Percentiles rank a stretch among this genome's conserved stretches.
phyloP scores from a whole-genome alignment of 2,329 filamentous ascomycete genomes.

The Sordariomycetes sp. region DNA sequence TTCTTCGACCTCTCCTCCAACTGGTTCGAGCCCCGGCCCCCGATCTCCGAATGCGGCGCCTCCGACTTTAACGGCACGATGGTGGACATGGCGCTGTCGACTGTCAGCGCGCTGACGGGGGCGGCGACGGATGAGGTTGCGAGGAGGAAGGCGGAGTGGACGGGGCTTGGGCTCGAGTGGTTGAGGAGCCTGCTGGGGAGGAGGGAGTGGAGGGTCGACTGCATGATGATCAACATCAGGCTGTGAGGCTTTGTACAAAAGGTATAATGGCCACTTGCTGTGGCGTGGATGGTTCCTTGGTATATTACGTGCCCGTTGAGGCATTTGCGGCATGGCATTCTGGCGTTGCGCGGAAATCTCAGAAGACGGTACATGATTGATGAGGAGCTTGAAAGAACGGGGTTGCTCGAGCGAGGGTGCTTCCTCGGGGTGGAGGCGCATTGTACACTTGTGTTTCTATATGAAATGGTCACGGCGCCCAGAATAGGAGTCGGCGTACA shows the following conservation, averaged over 20 bases:
- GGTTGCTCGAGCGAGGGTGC: background rate
- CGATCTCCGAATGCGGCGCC: conserved; percentile 14
- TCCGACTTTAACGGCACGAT: conserved; percentile 32
- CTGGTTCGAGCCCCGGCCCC: conserved; percentile 76
- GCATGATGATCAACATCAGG: conserved; percentile 75
- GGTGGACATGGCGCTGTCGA: conserved; percentile 52
- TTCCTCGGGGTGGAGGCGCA: background rate
- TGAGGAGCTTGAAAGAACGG: background rate
- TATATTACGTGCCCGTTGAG: background rate
- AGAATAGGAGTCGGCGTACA: no score
- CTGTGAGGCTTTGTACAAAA: conserved; percentile 29
- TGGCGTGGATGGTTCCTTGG: background rate
- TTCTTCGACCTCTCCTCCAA: conserved; percentile 88
- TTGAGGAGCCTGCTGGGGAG: conserved; percentile 66
- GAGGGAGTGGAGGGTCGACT: conserved; percentile 83
- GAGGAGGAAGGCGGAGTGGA: conserved; percentile 50
- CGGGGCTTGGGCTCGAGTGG: conserved; percentile 75
- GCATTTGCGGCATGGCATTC: background rate
- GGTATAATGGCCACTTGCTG: background rate
- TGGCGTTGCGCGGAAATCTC: background rate
- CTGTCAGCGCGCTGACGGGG: conserved; percentile 51
- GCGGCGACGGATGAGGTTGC: conserved; percentile 51
- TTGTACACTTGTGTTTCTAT: background rate
- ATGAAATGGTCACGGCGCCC: background rate
- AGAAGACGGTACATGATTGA: background rate